A percentile compares a stretch with the other conserved stretches of the same genome.
Evolutionary conservation across 371 early-diverging fungal genomes (phyloP).

Genomic region (Haplosporangium sp.): DNA sequence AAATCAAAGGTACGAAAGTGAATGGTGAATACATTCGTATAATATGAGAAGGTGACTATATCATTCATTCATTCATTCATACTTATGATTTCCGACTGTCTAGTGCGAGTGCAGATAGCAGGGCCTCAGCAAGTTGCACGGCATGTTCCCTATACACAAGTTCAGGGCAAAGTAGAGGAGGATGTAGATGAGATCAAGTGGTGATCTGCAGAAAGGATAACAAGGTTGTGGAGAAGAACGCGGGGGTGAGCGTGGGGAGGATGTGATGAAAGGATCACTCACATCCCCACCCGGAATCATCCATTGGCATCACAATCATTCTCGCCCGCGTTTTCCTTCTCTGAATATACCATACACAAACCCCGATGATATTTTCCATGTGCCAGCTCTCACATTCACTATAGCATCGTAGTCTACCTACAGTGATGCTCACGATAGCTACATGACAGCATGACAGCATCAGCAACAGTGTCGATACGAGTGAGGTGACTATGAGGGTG

Average conservation of each 20-base stretch:
- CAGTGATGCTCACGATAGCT: too few species aligned
- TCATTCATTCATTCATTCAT: not conserved
- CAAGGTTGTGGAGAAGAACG: not conserved
- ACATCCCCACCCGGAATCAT: constrained; percentile 8
- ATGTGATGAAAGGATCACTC: not conserved
- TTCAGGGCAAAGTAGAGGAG: too few species aligned
- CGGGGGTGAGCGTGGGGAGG: not conserved
- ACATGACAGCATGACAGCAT: too few species aligned
- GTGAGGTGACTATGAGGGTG: too few species aligned
- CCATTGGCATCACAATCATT: not conserved
- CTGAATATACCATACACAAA: not conserved
- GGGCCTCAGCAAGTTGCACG: constrained; percentile 6
- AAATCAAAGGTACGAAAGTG: constrained; percentile 12
- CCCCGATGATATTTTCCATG: too few species aligned
- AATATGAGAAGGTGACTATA: not conserved
- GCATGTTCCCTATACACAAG: too few species aligned
- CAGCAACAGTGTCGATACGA: too few species aligned
- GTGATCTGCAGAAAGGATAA: not conserved
- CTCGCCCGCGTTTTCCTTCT: not conserved
- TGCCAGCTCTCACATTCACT: too few species aligned
- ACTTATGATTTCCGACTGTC: not conserved
- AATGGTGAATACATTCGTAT: not conserved
- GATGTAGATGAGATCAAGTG: not conserved
- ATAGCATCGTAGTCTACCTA: too few species aligned
- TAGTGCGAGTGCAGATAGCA: constrained; percentile 18